Percentiles rank a stretch among this genome's conserved stretches.
These are phyloP conservation scores for Phytophthora crassamura DNA, from an alignment of 352 stramenopile species.

Conservation along the genomic window DNA sequence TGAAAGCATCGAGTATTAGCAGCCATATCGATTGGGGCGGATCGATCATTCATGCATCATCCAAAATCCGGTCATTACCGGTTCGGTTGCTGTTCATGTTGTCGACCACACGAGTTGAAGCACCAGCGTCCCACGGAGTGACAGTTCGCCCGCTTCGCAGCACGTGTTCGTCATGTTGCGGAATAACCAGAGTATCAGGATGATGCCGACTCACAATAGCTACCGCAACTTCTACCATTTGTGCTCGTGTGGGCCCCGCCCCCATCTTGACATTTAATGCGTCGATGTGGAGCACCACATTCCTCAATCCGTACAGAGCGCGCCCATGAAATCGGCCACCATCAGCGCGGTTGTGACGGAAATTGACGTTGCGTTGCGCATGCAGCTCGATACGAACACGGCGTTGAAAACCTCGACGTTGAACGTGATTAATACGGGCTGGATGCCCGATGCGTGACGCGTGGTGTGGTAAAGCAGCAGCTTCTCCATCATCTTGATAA, in stretches of 20 bases:
- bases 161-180: background rate
- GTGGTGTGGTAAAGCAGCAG: constrained; percentile 28
- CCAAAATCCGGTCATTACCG: background rate
- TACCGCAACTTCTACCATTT: constrained; percentile 18
- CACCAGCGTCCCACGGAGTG: background rate
- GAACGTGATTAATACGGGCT: constrained; percentile 33
- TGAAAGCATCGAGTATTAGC: background rate
- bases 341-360: constrained; percentile 34
- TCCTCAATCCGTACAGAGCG: constrained; percentile 13
- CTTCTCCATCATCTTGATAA: constrained; percentile 33
- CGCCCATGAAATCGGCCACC: constrained; percentile 28
- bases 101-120: background rate
- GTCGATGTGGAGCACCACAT: constrained; percentile 17
- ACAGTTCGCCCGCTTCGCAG: background rate
- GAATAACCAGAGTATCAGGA: constrained; percentile 4
- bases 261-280: constrained; percentile 19
- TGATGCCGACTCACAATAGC: constrained; percentile 19
- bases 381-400: constrained; percentile 43
- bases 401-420: constrained; percentile 45
- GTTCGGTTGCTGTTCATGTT: background rate
- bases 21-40: background rate
- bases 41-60: background rate
- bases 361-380: constrained; percentile 34
- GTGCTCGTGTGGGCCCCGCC: background rate
- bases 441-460: constrained; percentile 22